phyloP scores from a whole-genome alignment of 148 eudicot species.

The Rhododendron williamsianum region DNA sequence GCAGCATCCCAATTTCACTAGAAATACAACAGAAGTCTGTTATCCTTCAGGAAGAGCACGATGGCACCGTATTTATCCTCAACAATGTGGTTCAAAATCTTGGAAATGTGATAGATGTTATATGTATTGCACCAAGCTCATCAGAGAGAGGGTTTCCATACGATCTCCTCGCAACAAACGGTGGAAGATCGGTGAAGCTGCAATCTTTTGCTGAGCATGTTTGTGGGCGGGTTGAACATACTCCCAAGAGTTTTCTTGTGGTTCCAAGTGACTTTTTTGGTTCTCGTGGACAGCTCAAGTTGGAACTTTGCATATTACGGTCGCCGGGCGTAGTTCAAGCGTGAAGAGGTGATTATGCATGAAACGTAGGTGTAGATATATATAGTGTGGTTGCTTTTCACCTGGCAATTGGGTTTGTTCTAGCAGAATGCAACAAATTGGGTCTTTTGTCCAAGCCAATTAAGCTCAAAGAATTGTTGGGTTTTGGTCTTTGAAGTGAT shows the following conservation, averaged over 20 bases:
- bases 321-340: no score
- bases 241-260: neutral
- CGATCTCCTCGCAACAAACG: conserved; percentile 24
- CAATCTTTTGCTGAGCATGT: neutral
- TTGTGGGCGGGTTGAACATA: neutral
- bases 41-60: conserved; percentile 38
- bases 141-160: conserved; percentile 25
- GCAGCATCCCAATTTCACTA: conserved; percentile 18
- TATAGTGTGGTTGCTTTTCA: no score
- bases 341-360: no score
- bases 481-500: no score
- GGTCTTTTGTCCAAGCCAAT: no score
- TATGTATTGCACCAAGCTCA: conserved; percentile 23
- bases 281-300: neutral
- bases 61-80: conserved; percentile 34
- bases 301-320: neutral
- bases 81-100: conserved; percentile 9
- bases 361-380: no score
- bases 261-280: neutral
- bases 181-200: conserved; percentile 28
- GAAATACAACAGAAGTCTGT: conserved; percentile 19
- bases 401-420: no score
- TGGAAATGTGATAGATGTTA: conserved; percentile 31
- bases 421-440: no score
- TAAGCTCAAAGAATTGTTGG: no score